Evolutionary conservation across 768 basidiomycete genomes (phyloP).

Genomic region (Polyporus arcularius): DNA sequence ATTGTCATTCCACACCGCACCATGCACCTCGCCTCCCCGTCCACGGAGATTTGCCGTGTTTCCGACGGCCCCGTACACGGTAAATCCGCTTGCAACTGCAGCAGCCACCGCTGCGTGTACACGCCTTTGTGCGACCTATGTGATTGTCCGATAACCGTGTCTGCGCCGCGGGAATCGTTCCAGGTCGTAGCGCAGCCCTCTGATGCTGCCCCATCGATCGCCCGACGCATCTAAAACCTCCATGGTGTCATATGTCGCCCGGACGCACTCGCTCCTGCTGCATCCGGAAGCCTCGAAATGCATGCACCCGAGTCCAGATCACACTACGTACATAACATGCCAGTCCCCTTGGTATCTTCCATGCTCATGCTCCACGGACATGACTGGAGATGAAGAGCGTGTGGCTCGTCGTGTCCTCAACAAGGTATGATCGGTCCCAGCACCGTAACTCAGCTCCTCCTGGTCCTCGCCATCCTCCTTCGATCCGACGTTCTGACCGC

Average conservation of each 20-base stretch:
- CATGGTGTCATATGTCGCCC: constrained; percentile 14
- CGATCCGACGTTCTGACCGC: constrained; percentile 16
- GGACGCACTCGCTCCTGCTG: background rate
- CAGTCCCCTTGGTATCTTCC: background rate
- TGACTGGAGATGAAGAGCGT: constrained; percentile 7
- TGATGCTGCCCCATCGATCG: constrained; percentile 9
- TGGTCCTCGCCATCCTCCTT: constrained; percentile 1
- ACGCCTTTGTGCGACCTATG: constrained; percentile 4
- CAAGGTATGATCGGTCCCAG: constrained; percentile 12
- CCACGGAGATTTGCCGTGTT: background rate
- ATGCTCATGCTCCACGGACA: constrained; percentile 7
- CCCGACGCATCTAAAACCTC: constrained; percentile 12
- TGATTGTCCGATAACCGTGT: constrained; percentile 18
- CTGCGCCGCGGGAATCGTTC: constrained; percentile 18
- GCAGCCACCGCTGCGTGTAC: background rate
- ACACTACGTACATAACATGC: constrained; percentile 17
- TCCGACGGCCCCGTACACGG: constrained; percentile 4
- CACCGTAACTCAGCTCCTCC: background rate
- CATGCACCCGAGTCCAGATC: constrained; percentile 9
- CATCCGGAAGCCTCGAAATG: background rate
- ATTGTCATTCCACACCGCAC: background rate
- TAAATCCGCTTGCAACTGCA: background rate
- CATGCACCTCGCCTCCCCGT: background rate
- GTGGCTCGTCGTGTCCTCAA: constrained; percentile 8
- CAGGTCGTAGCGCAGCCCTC: constrained; percentile 7